Conservation (phyloP, 306 rosid genomes). For the Crataegus laevigata region DNA sequence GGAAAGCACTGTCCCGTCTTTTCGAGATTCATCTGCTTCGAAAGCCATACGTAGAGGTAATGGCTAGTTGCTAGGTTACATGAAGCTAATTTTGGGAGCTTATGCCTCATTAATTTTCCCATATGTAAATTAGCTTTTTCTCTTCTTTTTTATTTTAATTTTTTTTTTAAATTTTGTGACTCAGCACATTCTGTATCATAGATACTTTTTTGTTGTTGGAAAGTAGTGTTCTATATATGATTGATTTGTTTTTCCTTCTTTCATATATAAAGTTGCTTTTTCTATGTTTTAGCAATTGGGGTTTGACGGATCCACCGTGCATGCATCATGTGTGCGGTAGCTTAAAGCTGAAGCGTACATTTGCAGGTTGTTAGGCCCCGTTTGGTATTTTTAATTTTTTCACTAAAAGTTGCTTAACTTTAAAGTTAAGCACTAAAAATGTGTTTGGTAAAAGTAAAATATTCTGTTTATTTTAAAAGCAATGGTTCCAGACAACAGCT, state of each 20-base stretch:
- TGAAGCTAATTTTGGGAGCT: constrained; percentile 19
- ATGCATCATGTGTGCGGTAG: no score
- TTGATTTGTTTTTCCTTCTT: background rate
- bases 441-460: no score
- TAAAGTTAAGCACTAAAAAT: no score
- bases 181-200: constrained; percentile 18
- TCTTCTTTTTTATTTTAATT: background rate
- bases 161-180: background rate
- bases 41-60: constrained; percentile 25
- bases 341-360: no score
- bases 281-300: background rate
- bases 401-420: no score
- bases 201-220: background rate
- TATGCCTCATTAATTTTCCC: constrained; percentile 19
- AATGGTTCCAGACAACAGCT: no score
- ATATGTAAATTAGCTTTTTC: constrained; percentile 30
- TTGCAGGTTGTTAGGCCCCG: no score
- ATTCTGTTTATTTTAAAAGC: no score
- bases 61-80: constrained; percentile 22
- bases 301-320: background rate
- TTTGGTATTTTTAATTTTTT: no score
- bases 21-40: constrained; percentile 24
- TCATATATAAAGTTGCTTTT: background rate
- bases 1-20: constrained; percentile 12
- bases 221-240: constrained; percentile 6